Percentiles rank a stretch among this genome's conserved stretches.
Conservation (phyloP, 495 filamentous ascomycete species). For the Articulospora tetracladia region DNA sequence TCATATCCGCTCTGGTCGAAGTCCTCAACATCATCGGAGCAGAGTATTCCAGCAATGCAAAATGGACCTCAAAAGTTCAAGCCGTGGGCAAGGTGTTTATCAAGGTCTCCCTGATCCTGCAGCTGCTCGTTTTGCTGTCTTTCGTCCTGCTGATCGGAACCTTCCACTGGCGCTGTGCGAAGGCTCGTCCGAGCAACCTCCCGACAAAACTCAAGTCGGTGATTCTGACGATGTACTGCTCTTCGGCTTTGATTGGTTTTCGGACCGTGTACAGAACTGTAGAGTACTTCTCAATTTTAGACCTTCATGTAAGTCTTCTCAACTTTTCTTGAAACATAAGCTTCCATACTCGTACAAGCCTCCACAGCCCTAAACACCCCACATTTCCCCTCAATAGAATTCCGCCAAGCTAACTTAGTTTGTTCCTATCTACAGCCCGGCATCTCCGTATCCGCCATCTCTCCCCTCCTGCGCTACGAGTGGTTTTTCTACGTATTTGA, state of each 20-base stretch:
- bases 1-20: conserved; percentile 59
- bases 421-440: too few relatives aligned
- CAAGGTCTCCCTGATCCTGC: conserved; percentile 63
- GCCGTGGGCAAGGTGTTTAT: conserved; percentile 59
- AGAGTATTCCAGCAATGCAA: too few relatives aligned
- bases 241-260: conserved; percentile 52
- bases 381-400: conserved; percentile 4
- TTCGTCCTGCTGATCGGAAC: conserved; percentile 54
- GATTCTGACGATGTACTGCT: conserved; percentile 57
- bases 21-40: conserved; percentile 66
- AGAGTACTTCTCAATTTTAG: too few relatives aligned
- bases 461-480: conserved; percentile 58
- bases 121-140: conserved; percentile 56
- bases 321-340: too few relatives aligned
- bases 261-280: conserved; percentile 65
- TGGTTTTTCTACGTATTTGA: conserved; percentile 76
- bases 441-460: too few relatives aligned
- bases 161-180: conserved; percentile 57
- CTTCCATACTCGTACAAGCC: too few relatives aligned
- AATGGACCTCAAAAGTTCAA: too few relatives aligned
- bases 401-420: conserved; percentile 26
- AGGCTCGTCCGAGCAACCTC: conserved; percentile 47
- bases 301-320: too few relatives aligned
- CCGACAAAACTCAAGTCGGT: conserved; percentile 52
- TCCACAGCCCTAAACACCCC: conserved; percentile 14